A percentile compares a stretch with the other conserved stretches of the same genome.
These are phyloP conservation scores for Clonostachys rosea DNA, from an alignment of 2,329 filamentous ascomycete genomes.

Conservation along the genomic window DNA sequence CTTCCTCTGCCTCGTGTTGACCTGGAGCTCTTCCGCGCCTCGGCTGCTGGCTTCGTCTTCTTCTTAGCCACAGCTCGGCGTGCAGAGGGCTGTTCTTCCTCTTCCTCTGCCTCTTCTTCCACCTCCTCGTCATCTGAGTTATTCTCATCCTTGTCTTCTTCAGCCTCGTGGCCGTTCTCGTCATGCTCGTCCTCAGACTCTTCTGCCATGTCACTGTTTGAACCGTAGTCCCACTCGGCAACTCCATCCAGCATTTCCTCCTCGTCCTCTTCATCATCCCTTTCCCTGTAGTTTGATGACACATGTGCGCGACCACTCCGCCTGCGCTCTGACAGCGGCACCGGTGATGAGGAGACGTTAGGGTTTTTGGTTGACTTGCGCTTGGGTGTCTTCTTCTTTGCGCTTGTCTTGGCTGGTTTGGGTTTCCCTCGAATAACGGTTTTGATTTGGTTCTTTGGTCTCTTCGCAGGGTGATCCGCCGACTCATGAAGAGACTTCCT, in stretches of 20 bases:
- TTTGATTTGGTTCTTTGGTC: slow-evolving; percentile 27
- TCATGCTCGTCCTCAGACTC: slow-evolving; percentile 9
- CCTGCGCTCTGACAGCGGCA: slow-evolving; percentile 41
- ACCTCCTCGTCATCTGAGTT: neutral
- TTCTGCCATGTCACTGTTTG: slow-evolving; percentile 12
- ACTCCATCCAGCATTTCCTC: slow-evolving; percentile 59
- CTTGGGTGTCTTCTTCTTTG: slow-evolving; percentile 24
- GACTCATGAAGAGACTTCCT: slow-evolving; percentile 50
- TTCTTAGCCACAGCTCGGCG: slow-evolving; percentile 9
- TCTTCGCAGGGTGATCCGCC: slow-evolving; percentile 35
- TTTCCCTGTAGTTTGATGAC: slow-evolving; percentile 47
- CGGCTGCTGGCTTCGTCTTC: slow-evolving; percentile 14
- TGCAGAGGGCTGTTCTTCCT: neutral
- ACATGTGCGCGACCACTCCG: slow-evolving; percentile 49
- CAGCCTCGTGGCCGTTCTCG: slow-evolving; percentile 4
- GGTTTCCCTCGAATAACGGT: slow-evolving; percentile 27
- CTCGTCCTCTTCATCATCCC: slow-evolving; percentile 53
- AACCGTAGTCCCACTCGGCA: slow-evolving; percentile 51
- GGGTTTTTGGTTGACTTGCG: slow-evolving; percentile 19
- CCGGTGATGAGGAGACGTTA: slow-evolving; percentile 12
- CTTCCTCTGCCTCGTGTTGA: slow-evolving; percentile 16
- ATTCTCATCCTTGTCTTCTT: slow-evolving; percentile 10
- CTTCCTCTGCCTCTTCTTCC: neutral
- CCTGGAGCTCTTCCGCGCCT: slow-evolving; percentile 11
- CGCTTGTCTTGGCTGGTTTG: slow-evolving; percentile 19